A percentile compares a stretch with the other conserved stretches of the same genome.
These are phyloP conservation scores for Epichloe hybrida DNA, from an alignment of 2,329 filamentous ascomycete species.

Conservation along the genomic window DNA sequence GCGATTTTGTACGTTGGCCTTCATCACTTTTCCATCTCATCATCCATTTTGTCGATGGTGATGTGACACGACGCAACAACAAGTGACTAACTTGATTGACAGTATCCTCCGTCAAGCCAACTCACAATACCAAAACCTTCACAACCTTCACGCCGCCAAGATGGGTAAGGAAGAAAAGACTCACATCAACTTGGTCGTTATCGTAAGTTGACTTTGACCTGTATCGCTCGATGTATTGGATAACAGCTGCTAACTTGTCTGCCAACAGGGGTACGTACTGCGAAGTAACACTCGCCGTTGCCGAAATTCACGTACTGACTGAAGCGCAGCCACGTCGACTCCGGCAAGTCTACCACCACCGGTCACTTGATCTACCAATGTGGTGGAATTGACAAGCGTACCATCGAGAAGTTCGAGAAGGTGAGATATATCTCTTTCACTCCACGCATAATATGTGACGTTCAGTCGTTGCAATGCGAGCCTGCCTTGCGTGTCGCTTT, in stretches of 20 bases:
- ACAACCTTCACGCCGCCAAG: conserved; percentile 2
- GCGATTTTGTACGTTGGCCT: conserved; percentile 23
- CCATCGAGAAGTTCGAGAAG: conserved; percentile 99
- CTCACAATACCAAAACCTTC: conserved; percentile 5
- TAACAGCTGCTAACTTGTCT: conserved; percentile 8
- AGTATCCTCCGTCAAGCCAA: conserved; percentile 4
- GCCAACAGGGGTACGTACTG: conserved; percentile 15
- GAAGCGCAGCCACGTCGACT: conserved; percentile 73
- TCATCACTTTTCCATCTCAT: neutral
- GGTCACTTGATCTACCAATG: conserved; percentile 99
- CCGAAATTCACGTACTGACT: conserved; percentile 18
- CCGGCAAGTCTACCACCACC: conserved; percentile 94
- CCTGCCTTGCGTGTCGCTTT: neutral
- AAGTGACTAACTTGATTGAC: neutral
- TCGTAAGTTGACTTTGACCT: conserved; percentile 35
- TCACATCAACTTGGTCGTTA: conserved; percentile 97
- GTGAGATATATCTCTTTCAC: conserved; percentile 36
- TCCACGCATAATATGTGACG: neutral
- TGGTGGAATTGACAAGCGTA: conserved; percentile 99
- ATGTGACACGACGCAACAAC: neutral
- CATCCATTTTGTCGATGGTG: conserved; percentile 1
- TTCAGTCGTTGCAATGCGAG: neutral
- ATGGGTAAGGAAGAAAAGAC: conserved; percentile 78
- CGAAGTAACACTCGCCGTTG: conserved; percentile 5
- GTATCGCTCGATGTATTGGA: neutral